Evolutionary conservation across 345 rosid species (phyloP).

Genomic region (sweet orange (Citrus sinensis)): DVS_A1.0 CM039163.1:51933501-51934000

Average conservation of each 20-base stretch:
- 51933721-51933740: constrained; percentile 63
- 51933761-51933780: neutral
- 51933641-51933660: constrained; percentile 23
- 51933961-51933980: constrained; percentile 6
- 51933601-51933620: neutral
- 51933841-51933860: constrained; percentile 67
- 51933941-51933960: constrained; percentile 99
- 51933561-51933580: neutral
- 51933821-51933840: constrained; percentile 18
- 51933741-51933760: constrained; percentile 20
- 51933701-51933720: constrained; percentile 54
- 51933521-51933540: constrained; percentile 80
- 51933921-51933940: constrained; percentile 90
- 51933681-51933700: constrained; percentile 66
- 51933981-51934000: neutral
- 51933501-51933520: constrained; percentile 79
- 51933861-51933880: constrained; percentile 94
- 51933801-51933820: neutral
- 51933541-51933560: constrained; percentile 84
- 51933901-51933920: constrained; percentile 96
- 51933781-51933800: too few relatives aligned
- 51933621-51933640: constrained; percentile 18
- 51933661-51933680: constrained; percentile 58
- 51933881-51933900: constrained; percentile 85
- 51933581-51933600: neutral